Conservation (phyloP, 2,329 filamentous ascomycete genomes). For the Atkinsonella texensis region DNA sequence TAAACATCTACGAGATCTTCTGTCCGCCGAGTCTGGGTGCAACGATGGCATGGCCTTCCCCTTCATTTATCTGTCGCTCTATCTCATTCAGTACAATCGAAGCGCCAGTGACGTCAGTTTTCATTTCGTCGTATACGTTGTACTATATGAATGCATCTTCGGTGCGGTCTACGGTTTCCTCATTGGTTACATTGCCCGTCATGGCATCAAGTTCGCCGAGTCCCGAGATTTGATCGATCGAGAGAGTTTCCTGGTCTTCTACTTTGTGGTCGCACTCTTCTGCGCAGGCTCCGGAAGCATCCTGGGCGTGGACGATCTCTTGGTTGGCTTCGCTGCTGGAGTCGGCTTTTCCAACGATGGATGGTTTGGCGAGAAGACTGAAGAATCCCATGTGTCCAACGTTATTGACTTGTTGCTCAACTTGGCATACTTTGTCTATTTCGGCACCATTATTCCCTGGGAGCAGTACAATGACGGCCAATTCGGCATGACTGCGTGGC, state of each 20-base stretch:
- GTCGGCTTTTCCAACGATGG: constrained; percentile 99
- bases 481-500: constrained; percentile 74
- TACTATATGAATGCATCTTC: constrained; percentile 93
- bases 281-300: constrained; percentile 89
- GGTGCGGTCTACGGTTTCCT: constrained; percentile 79
- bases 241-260: constrained; percentile 96
- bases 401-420: constrained; percentile 97
- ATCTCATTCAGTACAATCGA: constrained; percentile 72
- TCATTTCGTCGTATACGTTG: constrained; percentile 80
- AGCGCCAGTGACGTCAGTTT: constrained; percentile 57
- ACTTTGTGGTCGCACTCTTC: constrained; percentile 92
- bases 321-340: constrained; percentile 88
- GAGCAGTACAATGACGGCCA: constrained; percentile 67
- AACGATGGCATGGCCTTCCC: constrained; percentile 99
- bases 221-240: constrained; percentile 77
- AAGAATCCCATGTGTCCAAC: constrained; percentile 97
- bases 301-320: constrained; percentile 81
- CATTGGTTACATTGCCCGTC: constrained; percentile 80
- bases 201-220: constrained; percentile 82
- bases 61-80: constrained; percentile 86
- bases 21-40: constrained; percentile 94
- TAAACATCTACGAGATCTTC: constrained; percentile 88
- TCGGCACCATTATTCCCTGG: constrained; percentile 96
- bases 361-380: constrained; percentile 97
- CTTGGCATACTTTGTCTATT: constrained; percentile 94